Evolutionary conservation across 805 yeast species (phyloP).

Genomic region (Debaryomyces prosopidis): DNA sequence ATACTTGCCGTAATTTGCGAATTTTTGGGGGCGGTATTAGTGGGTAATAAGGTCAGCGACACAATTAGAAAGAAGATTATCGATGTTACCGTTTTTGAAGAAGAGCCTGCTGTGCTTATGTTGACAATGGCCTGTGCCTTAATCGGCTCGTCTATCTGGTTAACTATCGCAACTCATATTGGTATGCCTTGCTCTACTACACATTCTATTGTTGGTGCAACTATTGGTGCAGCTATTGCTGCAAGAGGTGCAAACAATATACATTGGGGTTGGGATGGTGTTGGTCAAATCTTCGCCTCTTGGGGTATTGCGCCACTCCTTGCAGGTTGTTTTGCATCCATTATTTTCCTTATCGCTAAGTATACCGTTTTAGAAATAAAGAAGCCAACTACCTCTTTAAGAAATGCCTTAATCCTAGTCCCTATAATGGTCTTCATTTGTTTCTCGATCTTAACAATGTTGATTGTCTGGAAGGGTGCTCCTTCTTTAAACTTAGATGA

Average conservation of each 20-base stretch:
- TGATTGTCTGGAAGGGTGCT: conserved; percentile 80
- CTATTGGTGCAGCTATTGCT: conserved; percentile 74
- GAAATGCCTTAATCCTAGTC: conserved; percentile 56
- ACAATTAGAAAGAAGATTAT: conserved; percentile 69
- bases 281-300: conserved; percentile 71
- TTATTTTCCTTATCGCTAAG: conserved; percentile 60
- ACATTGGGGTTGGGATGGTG: conserved; percentile 77
- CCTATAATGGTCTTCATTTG: conserved; percentile 63
- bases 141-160: conserved; percentile 72
- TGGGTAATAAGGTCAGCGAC: conserved; percentile 73
- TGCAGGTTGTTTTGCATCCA: conserved; percentile 64
- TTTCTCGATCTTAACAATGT: conserved; percentile 66
- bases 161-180: conserved; percentile 61
- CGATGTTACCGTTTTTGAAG: conserved; percentile 47
- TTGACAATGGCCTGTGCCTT: conserved; percentile 74
- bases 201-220: conserved; percentile 75
- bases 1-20: conserved; percentile 68
- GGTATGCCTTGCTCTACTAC: conserved; percentile 85
- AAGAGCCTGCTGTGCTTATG: conserved; percentile 71
- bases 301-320: conserved; percentile 78
- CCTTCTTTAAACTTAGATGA: conserved; percentile 61
- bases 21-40: conserved; percentile 72
- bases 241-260: conserved; percentile 62
- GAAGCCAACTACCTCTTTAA: conserved; percentile 39
- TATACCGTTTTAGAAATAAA: conserved; percentile 61